Evolutionary conservation across 2,329 filamentous ascomycete species (phyloP), one percentile per base, ranked within the genome.

Genomic region (Colletotrichum destructivum): DNA sequence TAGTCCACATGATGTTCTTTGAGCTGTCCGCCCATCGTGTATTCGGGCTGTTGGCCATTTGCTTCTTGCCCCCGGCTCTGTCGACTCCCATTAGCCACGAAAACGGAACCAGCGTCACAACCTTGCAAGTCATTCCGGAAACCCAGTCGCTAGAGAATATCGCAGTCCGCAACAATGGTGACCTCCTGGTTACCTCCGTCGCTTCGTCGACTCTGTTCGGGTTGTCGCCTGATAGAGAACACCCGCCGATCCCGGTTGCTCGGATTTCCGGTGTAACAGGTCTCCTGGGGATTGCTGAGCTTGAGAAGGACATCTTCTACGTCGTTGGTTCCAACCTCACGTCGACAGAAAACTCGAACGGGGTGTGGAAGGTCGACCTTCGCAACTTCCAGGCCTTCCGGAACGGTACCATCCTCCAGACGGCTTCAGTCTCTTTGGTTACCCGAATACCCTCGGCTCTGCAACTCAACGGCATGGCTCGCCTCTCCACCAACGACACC

Each of bases 401-500:
- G 35, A 61, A 66, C 47, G 54, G 67, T 3, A 69, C 46, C 13
- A 40, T 47, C 8, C 11, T 3, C 4, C 46, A 49, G 7, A 26
- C 67, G 8, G 62, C 67, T 8, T 47, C 49, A 9, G 40, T 70
- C 49, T 66, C 67, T 21, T 42, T 70, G 55, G 62, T 73, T 2
- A 74, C 73, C 1, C 40, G 46, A 1, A 31, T 76, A 4, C 72
- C 74, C 0, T 49, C 75, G 4, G 64, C 73, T 3, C 21, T 51
- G 12, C 66, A 75, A 2, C 63, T 77, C 7, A 78, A 78, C 49
- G 77, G 77, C 65, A 73, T 78, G 72, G 63, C 69, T 4, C 70
- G 68, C 2, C 67, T 78, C 3, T 42, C 52, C 12, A 74, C 70
- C 0, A 38, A 61, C 1, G n/a, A 68, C 31, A 60, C 66, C 2